Evolutionary conservation across 2,329 filamentous ascomycete genomes (phyloP), one percentile per base, ranked within the genome.

Genomic region (Chaetomium strumarium): DNA sequence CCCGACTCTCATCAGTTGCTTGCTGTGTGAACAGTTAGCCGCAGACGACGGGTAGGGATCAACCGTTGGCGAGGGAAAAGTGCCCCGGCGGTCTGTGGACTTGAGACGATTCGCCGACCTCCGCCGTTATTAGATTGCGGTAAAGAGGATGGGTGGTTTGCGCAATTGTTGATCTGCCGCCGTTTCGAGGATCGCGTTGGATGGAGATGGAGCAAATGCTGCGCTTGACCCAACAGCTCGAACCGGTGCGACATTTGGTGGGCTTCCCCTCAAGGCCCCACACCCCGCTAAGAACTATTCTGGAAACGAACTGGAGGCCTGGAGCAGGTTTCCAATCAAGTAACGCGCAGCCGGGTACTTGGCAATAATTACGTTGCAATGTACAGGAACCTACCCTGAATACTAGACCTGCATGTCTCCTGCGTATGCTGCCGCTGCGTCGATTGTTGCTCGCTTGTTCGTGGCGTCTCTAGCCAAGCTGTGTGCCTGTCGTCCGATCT

Each of bases 231-330:
- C 51, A 49, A 53, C 40, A 45, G 43, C 31, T 44, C 51, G 33
- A 36, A 17, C n/a, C 9, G 34, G 40, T 24, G 44, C 17, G 44
- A 52, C 16, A 38, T 38, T 44, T 43, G 40, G 49, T 43, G 49
- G 53, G 49, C 17, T n/a, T 16, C 36, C 30, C 16, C n/a, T n/a
- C 13, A 16, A 24, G 6, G 51, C 33, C 54, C 53, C 49, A 51
- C 55, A 52, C 58, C 57, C 55, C 51, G 30, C 53, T 46, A 53
- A 48, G 51, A 52, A 55, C 53, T 55, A 43, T 59, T 60, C 56
- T 60, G 58, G 58, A 60, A 59, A 55, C 53, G 55, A 57, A 50
- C 45, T 42, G 55, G 24, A 7, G 24, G 24, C 24, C 24, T 24
- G 24, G 24, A 24, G 24, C 24, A 24, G 57, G 48, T 53, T 55